Percentiles rank a stretch among this genome's conserved stretches.
Conservation (phyloP, 129 eudicot genomes). For the Cynara cardunculus region DNA sequence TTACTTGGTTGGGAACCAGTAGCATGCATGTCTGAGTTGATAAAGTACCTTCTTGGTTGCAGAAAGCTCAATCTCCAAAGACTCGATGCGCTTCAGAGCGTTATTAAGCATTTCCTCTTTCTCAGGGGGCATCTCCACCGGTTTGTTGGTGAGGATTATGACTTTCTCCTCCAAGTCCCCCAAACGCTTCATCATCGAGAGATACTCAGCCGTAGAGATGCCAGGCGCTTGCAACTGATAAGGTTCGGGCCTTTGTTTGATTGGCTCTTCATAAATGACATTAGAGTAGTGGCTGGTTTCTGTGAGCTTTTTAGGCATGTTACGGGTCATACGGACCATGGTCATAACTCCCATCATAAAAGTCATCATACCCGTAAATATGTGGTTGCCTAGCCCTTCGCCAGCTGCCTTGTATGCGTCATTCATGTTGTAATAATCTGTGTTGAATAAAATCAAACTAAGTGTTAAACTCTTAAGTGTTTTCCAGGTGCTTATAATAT, state of each 20-base stretch:
- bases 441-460: neutral
- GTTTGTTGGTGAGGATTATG: slow-evolving; percentile 49
- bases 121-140: slow-evolving; percentile 82
- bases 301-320: slow-evolving; percentile 74
- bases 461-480: neutral
- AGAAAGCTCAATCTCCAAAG: slow-evolving; percentile 77
- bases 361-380: slow-evolving; percentile 74
- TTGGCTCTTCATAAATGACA: slow-evolving; percentile 34
- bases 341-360: slow-evolving; percentile 87
- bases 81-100: slow-evolving; percentile 66
- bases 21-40: neutral
- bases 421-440: slow-evolving; percentile 29
- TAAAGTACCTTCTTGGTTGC: slow-evolving; percentile 72
- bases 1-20: too few relatives aligned
- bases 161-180: slow-evolving; percentile 85
- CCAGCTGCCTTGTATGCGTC: slow-evolving; percentile 28
- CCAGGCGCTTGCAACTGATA: slow-evolving; percentile 37
- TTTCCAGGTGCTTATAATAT: slow-evolving; percentile 4
- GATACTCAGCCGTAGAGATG: slow-evolving; percentile 58
- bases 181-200: slow-evolving; percentile 85
- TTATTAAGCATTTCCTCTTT: slow-evolving; percentile 80
- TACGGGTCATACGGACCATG: slow-evolving; percentile 82
- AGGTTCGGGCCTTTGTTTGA: slow-evolving; percentile 29
- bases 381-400: slow-evolving; percentile 50
- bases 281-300: slow-evolving; percentile 54